Evolutionary conservation across 331 rosid genomes (phyloP), one percentile per base, ranked within the genome.

Genomic region (Phaseolus coccineus): DNA sequence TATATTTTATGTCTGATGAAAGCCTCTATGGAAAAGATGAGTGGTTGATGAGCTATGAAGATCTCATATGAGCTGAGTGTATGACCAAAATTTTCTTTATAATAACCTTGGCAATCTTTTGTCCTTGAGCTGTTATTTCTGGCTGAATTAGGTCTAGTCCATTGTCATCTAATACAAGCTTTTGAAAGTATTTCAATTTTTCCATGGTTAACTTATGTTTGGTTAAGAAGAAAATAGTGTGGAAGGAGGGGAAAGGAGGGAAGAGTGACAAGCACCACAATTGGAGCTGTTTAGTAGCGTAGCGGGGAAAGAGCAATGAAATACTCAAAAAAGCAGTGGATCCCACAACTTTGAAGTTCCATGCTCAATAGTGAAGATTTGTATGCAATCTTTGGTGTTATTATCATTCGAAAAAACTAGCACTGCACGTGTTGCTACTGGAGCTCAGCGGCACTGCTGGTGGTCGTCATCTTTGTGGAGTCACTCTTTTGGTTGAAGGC

Each of bases 111-210:
- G 13, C 33, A 61, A 74, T 59, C 58, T 5, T 44, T 51, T 14
- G 16, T 65, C 31, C 55, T 68, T 67, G 35, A 42, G 24, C 72
- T 39, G 40, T 13, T 24, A 40, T 67, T 68, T 44, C 2, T 15
- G 37, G 72, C 10, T 22, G 72, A 67, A 67, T 44, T 44, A 11
- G 37, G 37, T 39, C 33, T 68, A 68, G 11, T 42, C 11, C 50
- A 25, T 42, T 67, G 16, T 24, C 55, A 67, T 67, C 53, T 37
- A 64, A 22, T 40, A 8, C 33, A 19, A 40, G 8, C 19, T 4
- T 22, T 48, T 28, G 56, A 50, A 58, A 69, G 55, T 58, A 47
- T 68, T 57, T 75, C 73, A 24, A 75, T 14, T 19, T 66, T 56
- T 27, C 35, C 42, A 13, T 14, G 0, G 5, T 48, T 48, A 48